Evolutionary conservation across 1,284 basidiomycete genomes (phyloP).

Genomic region (Lignosus rhinocerotis): DNA sequence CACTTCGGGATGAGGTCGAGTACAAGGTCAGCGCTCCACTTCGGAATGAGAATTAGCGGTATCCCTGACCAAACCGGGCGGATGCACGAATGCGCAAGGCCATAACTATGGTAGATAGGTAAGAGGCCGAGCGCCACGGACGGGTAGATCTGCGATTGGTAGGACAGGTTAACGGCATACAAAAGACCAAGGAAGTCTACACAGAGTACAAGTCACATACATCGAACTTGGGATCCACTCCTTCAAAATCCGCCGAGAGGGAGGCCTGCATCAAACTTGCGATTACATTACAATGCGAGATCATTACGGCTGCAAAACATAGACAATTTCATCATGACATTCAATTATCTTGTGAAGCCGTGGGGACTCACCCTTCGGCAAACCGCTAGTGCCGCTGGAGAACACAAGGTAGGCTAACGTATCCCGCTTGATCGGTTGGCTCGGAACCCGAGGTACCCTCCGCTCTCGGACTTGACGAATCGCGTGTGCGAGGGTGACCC

Average conservation of each 20-base stretch:
- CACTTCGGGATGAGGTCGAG: conserved; percentile 47
- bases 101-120: conserved; percentile 71
- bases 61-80: conserved; percentile 43
- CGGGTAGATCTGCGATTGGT: conserved; percentile 1
- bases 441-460: conserved; percentile 41
- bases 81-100: conserved; percentile 56
- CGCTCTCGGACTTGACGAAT: conserved; percentile 42
- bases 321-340: neutral
- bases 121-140: conserved; percentile 56
- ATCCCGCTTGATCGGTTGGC: conserved; percentile 49
- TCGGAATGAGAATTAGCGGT: conserved; percentile 52
- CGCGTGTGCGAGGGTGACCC: conserved; percentile 46
- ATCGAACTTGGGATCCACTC: conserved; percentile 4
- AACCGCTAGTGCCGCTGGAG: conserved; percentile 76
- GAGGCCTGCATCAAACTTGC: conserved; percentile 47
- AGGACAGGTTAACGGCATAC: neutral
- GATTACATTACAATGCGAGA: conserved; percentile 69
- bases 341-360: neutral
- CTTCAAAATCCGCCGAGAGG: conserved; percentile 31
- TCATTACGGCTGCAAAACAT: conserved; percentile 61
- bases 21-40: conserved; percentile 56
- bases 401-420: conserved; percentile 74
- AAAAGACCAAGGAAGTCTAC: neutral
- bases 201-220: neutral
- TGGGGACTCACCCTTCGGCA: conserved; percentile 62